phyloP scores from a whole-genome alignment of 352 stramenopile species.

The Phytophthora hybrid region DNA sequence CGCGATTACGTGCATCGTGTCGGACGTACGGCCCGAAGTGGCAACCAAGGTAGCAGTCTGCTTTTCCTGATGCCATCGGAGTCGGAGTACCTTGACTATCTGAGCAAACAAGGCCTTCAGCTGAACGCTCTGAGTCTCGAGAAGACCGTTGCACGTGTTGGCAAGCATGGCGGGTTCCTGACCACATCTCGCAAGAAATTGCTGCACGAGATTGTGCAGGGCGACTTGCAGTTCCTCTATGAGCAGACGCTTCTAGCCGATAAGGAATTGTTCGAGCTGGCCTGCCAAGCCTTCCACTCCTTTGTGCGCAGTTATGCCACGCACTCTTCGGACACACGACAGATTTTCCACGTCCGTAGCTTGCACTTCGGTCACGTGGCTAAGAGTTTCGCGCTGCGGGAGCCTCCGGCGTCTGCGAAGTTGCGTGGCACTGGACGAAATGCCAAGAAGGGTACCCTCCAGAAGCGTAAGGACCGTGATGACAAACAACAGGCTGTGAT shows the following conservation, averaged over 20 bases:
- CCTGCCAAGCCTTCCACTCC: constrained; percentile 92
- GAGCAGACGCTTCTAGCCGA: constrained; percentile 85
- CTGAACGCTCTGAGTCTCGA: constrained; percentile 89
- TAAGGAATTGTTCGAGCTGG: constrained; percentile 85
- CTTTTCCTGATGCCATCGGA: constrained; percentile 98
- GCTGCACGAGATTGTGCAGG: constrained; percentile 80
- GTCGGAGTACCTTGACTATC: constrained; percentile 93
- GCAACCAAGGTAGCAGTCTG: constrained; percentile 96
- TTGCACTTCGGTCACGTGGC: constrained; percentile 96
- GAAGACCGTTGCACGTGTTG: constrained; percentile 79
- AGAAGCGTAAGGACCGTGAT: constrained; percentile 85
- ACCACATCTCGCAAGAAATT: constrained; percentile 81
- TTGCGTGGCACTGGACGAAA: constrained; percentile 79
- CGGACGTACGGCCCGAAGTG: constrained; percentile 98
- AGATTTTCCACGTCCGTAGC: constrained; percentile 93
- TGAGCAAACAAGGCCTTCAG: constrained; percentile 86
- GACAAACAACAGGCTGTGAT: constrained; percentile 69
- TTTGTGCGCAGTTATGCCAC: constrained; percentile 95
- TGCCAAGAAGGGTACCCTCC: constrained; percentile 80
- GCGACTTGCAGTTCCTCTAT: constrained; percentile 86
- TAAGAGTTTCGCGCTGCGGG: constrained; percentile 92
- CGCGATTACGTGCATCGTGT: constrained; percentile 99
- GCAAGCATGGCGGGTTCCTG: constrained; percentile 64
- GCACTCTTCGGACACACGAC: constrained; percentile 89
- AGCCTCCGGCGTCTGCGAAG: constrained; percentile 83